Conservation (phyloP, 2,329 filamentous ascomycete genomes). For the Curvularia lunata region DNA sequence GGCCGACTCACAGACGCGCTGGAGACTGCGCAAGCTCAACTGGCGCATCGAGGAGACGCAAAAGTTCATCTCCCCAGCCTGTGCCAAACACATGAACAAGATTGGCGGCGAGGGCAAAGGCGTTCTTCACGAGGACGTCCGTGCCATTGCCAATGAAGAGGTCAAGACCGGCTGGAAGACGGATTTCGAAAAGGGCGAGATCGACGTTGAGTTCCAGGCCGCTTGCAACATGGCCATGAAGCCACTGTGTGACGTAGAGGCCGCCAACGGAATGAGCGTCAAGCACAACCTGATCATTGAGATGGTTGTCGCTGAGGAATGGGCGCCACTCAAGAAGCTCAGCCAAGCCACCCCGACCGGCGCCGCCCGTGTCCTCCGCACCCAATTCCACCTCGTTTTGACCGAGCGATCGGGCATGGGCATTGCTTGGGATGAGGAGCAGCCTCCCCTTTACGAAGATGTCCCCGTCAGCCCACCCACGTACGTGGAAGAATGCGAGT, state of each 20-base stretch:
- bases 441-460: constrained; percentile 91
- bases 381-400: constrained; percentile 84
- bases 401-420: constrained; percentile 86
- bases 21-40: constrained; percentile 88
- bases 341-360: constrained; percentile 84
- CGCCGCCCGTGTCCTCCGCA: constrained; percentile 86
- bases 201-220: constrained; percentile 80
- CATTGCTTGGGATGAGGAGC: constrained; percentile 96
- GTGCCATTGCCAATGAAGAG: constrained; percentile 79
- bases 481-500: constrained; percentile 47
- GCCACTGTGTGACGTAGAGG: constrained; percentile 79
- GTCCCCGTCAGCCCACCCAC: constrained; percentile 83
- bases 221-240: constrained; percentile 66
- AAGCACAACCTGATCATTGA: constrained; percentile 88
- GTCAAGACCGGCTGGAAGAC: constrained; percentile 91
- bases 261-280: constrained; percentile 75
- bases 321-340: constrained; percentile 71
- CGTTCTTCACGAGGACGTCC: constrained; percentile 73
- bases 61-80: constrained; percentile 79
- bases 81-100: constrained; percentile 74
- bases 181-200: constrained; percentile 72
- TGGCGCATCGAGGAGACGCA: constrained; percentile 93
- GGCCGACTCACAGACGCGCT: constrained; percentile 73
- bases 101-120: constrained; percentile 72
- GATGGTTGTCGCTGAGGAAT: constrained; percentile 93